Base-by-base conservation (phyloP, 148 eudicot species). In the Simmondsia chinensis region DNA sequence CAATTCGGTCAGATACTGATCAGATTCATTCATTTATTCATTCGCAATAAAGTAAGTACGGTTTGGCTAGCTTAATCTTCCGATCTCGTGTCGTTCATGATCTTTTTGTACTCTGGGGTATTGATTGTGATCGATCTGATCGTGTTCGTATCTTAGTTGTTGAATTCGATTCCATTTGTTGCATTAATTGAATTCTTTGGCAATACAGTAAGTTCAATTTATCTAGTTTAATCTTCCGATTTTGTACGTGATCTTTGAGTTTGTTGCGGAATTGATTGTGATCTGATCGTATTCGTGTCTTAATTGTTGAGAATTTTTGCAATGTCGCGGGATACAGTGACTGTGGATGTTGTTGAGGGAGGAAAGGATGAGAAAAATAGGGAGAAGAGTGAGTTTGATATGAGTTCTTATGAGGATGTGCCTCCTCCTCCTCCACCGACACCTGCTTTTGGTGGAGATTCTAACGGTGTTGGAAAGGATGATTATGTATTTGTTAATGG, bases 401-500 rank as follows among this genome's bases (percentile, higher is more conserved):
- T 54, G 77, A 64, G 64, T 55, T 70, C 77, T 29, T 61, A 50
- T 38, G 73, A 74, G 66, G 76, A 69, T 63, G 55, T 38, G 45
- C 54, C 57, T 24, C 57, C 50, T 27, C 14, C 39, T n/a, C n/a
- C n/a, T n/a, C n/a, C n/a, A n/a, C n/a, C n/a, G n/a, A n/a, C n/a
- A n/a, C n/a, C n/a, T 18, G 49, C 35, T 21, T 22, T 35, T 43
- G 46, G 48, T 34, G 65, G 61, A 45, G 60, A 56, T 9, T 45
- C 27, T 48, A 60, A 52, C 46, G 54, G 30, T 17, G 58, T 52
- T 42, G 48, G 50, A 7, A 65, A 56, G 36, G 68, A 60, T 38
- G 79, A 76, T 70, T 72, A 75, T 37, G 79, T 69, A 42, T 66
- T 75, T 20, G 67, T 74, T 7, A 54, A 57, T 43, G 57, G 69